Percentiles rank a stretch among this genome's conserved stretches.
Evolutionary conservation across 2,329 filamentous ascomycete genomes (phyloP).

Genomic region (Neoarthrinium moseri): DNA sequence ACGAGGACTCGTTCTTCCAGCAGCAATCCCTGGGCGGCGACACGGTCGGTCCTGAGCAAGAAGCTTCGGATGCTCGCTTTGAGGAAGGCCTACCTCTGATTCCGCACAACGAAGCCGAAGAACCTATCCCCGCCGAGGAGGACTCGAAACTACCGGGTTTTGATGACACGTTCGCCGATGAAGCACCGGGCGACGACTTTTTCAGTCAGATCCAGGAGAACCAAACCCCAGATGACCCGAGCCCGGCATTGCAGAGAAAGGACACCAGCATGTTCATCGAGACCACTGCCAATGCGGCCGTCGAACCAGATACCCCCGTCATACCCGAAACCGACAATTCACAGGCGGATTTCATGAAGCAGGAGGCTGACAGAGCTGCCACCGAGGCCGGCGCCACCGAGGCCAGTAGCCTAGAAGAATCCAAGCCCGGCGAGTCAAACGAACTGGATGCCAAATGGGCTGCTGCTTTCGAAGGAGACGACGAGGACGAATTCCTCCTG

Average conservation of each 20-base stretch:
- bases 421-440: constrained; percentile 37
- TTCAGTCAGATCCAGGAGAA: constrained; percentile 51
- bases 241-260: constrained; percentile 58
- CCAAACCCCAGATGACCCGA: constrained; percentile 23
- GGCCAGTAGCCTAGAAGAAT: constrained; percentile 21
- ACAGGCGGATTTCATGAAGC: background rate
- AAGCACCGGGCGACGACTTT: constrained; percentile 58
- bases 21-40: constrained; percentile 48
- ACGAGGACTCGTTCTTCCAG: constrained; percentile 24
- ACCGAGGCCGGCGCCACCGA: constrained; percentile 10
- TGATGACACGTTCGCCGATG: constrained; percentile 39
- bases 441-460: constrained; percentile 82
- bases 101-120: constrained; percentile 32
- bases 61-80: constrained; percentile 57
- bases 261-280: constrained; percentile 62
- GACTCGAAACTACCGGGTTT: constrained; percentile 20
- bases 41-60: constrained; percentile 36
- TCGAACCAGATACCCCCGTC: constrained; percentile 22
- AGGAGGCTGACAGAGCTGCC: constrained; percentile 8
- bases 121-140: constrained; percentile 6
- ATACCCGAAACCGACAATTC: constrained; percentile 17
- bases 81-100: constrained; percentile 70
- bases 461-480: constrained; percentile 74
- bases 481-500: constrained; percentile 61
- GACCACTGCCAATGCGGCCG: constrained; percentile 1